Conservation (phyloP, 495 filamentous ascomycete species). For the Saxophila tyrrhenica region DNA sequence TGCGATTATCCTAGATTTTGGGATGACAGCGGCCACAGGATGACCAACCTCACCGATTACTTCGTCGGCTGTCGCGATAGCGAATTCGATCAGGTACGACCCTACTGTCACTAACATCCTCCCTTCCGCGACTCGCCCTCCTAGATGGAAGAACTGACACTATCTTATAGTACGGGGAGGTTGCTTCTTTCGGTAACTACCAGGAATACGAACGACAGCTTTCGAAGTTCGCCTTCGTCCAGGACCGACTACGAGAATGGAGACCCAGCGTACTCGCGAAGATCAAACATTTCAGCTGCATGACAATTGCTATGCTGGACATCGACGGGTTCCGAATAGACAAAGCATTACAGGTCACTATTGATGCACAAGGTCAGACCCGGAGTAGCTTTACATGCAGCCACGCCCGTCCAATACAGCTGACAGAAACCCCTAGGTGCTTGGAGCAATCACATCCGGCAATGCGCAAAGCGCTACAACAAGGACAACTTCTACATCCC, state of each 20-base stretch:
- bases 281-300: slow-evolving; percentile 53
- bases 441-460: slow-evolving; percentile 24
- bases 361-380: slow-evolving; percentile 33
- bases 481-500: slow-evolving; percentile 39
- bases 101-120: not conserved
- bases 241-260: slow-evolving; percentile 66
- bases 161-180: slow-evolving; percentile 27
- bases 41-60: slow-evolving; percentile 33
- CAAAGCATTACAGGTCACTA: slow-evolving; percentile 36
- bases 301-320: slow-evolving; percentile 44
- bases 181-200: slow-evolving; percentile 32
- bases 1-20: slow-evolving; percentile 54
- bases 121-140: not conserved
- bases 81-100: slow-evolving; percentile 45
- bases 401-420: too few species aligned
- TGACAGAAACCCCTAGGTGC: not conserved
- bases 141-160: not conserved
- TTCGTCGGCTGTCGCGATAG: slow-evolving; percentile 53
- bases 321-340: slow-evolving; percentile 40
- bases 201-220: slow-evolving; percentile 49
- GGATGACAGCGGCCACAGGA: slow-evolving; percentile 46
- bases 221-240: slow-evolving; percentile 61
- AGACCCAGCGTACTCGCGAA: slow-evolving; percentile 45
- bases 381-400: too few species aligned
- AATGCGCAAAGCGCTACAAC: slow-evolving; percentile 31